Evolutionary conservation across 2,329 filamentous ascomycete genomes (phyloP).

Genomic region (Fusarium mexicanum): DNA sequence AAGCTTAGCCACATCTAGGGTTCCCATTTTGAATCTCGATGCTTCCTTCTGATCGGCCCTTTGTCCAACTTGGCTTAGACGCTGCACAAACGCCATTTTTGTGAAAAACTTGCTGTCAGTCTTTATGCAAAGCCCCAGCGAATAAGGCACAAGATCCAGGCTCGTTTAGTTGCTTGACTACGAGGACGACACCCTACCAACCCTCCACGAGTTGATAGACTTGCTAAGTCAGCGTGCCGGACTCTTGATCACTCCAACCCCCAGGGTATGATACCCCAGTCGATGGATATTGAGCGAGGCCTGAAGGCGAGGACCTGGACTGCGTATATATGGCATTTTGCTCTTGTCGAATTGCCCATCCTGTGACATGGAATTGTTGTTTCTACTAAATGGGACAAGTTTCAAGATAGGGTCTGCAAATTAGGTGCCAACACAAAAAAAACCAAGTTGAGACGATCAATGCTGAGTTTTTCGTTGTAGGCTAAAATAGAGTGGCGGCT

Average conservation of each 20-base stretch:
- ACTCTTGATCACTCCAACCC: not conserved
- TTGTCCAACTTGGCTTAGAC: slow-evolving; percentile 6
- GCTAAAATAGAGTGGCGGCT: slow-evolving; percentile 2
- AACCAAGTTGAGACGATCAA: not conserved
- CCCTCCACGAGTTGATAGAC: not conserved
- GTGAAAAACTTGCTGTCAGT: slow-evolving; percentile 13
- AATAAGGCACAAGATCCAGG: slow-evolving; percentile 3
- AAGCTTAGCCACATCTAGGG: slow-evolving; percentile 33
- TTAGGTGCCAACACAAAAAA: not conserved
- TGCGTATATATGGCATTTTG: not conserved
- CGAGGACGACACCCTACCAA: not conserved
- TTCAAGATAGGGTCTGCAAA: not conserved
- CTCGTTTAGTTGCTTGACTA: slow-evolving; percentile 22
- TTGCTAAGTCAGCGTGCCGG: not conserved
- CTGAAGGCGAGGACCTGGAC: not conserved
- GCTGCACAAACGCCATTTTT: slow-evolving; percentile 18
- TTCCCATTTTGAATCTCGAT: slow-evolving; percentile 28
- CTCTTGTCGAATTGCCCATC: slow-evolving; percentile 8
- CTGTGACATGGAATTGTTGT: slow-evolving; percentile 14
- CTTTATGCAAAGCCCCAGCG: slow-evolving; percentile 1
- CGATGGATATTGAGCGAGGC: not conserved
- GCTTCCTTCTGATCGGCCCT: slow-evolving; percentile 26
- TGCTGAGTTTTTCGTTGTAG: not conserved
- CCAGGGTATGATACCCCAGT: not conserved
- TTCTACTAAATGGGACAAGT: slow-evolving; percentile 1